Conservation (phyloP, 495 filamentous ascomycete species). For the Evansstolkia leycettana region DNA sequence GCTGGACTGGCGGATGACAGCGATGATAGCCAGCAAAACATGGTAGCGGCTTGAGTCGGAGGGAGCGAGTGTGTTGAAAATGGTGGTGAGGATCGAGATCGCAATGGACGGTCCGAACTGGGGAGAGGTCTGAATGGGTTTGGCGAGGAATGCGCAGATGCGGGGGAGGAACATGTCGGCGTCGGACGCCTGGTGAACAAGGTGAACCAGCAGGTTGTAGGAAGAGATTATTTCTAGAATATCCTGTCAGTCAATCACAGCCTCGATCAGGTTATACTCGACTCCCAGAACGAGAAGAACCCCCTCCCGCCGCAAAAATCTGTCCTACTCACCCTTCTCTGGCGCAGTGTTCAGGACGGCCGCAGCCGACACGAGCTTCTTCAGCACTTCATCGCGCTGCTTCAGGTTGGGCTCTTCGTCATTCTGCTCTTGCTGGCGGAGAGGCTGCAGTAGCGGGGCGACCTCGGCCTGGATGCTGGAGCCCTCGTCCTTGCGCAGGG, state of each 20-base stretch:
- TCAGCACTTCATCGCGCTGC: constrained; percentile 74
- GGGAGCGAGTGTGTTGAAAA: constrained; percentile 86
- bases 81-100: constrained; percentile 76
- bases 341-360: constrained; percentile 63
- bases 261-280: constrained; percentile 3
- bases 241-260: background rate
- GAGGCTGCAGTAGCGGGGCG: constrained; percentile 53
- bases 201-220: constrained; percentile 92
- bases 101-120: constrained; percentile 72
- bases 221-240: constrained; percentile 79
- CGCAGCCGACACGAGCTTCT: constrained; percentile 72
- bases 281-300: too few relatives aligned
- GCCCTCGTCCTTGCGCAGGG: constrained; percentile 42
- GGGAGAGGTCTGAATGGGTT: constrained; percentile 75
- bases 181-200: constrained; percentile 72
- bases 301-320: too few relatives aligned
- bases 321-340: constrained; percentile 56
- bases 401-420: constrained; percentile 35
- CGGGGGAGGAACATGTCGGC: constrained; percentile 72
- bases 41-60: constrained; percentile 72
- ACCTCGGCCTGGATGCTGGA: constrained; percentile 55
- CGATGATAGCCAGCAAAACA: constrained; percentile 73
- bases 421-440: constrained; percentile 36
- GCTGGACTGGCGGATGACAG: constrained; percentile 59
- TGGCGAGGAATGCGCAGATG: constrained; percentile 77